A percentile compares a stretch with the other conserved stretches of the same genome.
These are phyloP conservation scores for Phyllosticta citribraziliensis DNA, from an alignment of 2,329 filamentous ascomycete species.

Conservation along the genomic window DNA sequence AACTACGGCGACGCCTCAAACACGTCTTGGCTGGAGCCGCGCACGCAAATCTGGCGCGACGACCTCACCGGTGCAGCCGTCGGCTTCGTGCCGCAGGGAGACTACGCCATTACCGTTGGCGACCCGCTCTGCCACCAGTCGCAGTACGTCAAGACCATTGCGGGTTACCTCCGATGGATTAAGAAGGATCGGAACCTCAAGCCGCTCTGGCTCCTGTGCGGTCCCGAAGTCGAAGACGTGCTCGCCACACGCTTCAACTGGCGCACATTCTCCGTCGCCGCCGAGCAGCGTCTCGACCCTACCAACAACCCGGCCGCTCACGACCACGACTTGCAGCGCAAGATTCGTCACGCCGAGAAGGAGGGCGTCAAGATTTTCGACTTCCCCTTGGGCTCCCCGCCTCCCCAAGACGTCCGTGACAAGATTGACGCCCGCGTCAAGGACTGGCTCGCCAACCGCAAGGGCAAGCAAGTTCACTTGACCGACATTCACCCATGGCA, in stretches of 20 bases:
- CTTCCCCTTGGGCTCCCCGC: conserved; percentile 52
- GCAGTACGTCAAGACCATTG: conserved; percentile 66
- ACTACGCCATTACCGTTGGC: conserved; percentile 75
- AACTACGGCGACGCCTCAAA: conserved; percentile 94
- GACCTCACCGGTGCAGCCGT: conserved; percentile 68
- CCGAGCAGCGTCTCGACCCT: conserved; percentile 79
- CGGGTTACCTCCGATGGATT: conserved; percentile 65
- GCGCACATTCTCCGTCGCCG: conserved; percentile 79
- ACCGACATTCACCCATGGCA: conserved; percentile 87
- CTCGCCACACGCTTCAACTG: conserved; percentile 73
- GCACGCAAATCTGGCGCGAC: conserved; percentile 83
- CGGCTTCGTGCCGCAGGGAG: conserved; percentile 67
- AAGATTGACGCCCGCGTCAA: conserved; percentile 64
- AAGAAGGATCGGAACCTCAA: conserved; percentile 62
- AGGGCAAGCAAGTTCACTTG: conserved; percentile 79
- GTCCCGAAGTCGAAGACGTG: conserved; percentile 65
- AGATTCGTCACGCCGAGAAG: conserved; percentile 69
- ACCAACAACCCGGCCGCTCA: conserved; percentile 56
- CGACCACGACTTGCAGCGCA: conserved; percentile 58
- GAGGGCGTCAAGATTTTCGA: conserved; percentile 76
- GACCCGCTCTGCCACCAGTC: conserved; percentile 74
- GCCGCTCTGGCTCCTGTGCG: conserved; percentile 84
- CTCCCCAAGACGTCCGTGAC: conserved; percentile 56
- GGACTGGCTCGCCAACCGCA: conserved; percentile 71
- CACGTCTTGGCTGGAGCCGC: conserved; percentile 85